phyloP scores from a whole-genome alignment of 495 filamentous ascomycete species.

The Neurospora sp. region DNA sequence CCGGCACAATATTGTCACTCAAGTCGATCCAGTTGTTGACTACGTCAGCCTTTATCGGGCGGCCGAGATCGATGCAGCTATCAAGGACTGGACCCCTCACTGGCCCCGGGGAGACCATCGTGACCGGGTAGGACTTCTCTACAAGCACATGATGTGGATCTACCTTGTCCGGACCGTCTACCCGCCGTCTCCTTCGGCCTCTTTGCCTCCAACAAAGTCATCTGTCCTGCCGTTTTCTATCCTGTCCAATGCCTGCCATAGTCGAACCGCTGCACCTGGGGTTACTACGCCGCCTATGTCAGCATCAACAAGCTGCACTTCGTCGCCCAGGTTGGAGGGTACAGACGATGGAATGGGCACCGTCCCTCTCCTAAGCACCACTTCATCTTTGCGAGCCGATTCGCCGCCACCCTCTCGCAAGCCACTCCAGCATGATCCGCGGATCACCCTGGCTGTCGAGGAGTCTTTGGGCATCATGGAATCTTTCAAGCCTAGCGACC shows the following conservation, averaged over 20 bases:
- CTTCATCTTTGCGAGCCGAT: constrained; percentile 8
- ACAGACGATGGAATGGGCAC: neutral
- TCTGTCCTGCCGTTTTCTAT: constrained; percentile 16
- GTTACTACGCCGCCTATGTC: constrained; percentile 32
- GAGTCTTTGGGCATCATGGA: constrained; percentile 58
- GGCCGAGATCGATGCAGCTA: constrained; percentile 64
- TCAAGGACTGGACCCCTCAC: constrained; percentile 65
- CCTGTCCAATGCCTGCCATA: constrained; percentile 3
- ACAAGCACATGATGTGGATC: constrained; percentile 85
- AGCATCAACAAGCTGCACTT: constrained; percentile 31
- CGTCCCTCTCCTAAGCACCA: neutral
- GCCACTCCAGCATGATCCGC: constrained; percentile 40
- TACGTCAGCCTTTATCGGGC: constrained; percentile 65
- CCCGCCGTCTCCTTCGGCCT: constrained; percentile 38
- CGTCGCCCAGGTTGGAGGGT: constrained; percentile 20
- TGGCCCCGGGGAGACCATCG: constrained; percentile 62
- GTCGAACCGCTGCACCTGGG: constrained; percentile 9
- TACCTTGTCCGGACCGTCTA: constrained; percentile 81
- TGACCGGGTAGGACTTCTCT: constrained; percentile 67
- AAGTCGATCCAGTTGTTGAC: constrained; percentile 62
- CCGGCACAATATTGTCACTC: constrained; percentile 50
- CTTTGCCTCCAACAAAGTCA: constrained; percentile 14
- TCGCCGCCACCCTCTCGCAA: constrained; percentile 44
- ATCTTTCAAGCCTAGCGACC: constrained; percentile 48
- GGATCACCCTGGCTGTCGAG: constrained; percentile 66